Percentiles rank a stretch among this genome's conserved stretches.
phyloP scores from a whole-genome alignment of 2,329 filamentous ascomycete species.

The Colletotrichum salicis region DNA sequence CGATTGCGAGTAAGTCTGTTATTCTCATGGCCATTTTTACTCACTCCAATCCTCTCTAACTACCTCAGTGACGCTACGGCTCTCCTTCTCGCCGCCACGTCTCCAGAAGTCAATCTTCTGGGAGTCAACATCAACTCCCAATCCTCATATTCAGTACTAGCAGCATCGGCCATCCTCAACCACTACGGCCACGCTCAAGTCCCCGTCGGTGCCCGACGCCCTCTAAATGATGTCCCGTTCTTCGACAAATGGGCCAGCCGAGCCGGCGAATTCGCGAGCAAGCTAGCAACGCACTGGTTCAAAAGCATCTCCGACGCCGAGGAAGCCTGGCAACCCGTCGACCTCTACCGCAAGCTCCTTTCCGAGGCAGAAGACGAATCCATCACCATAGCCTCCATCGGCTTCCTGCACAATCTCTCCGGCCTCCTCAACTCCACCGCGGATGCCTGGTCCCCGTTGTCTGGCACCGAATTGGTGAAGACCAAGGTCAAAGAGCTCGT shows the following conservation, averaged over 20 bases:
- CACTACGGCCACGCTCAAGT: conserved; percentile 50
- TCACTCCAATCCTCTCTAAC: background rate
- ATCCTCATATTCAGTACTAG: conserved; percentile 53
- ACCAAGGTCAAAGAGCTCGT: conserved; percentile 60
- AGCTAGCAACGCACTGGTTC: conserved; percentile 55
- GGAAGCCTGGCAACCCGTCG: conserved; percentile 53
- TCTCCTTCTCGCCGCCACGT: conserved; percentile 53
- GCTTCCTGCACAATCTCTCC: conserved; percentile 59
- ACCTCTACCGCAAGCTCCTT: conserved; percentile 56
- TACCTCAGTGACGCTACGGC: conserved; percentile 51
- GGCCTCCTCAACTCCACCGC: conserved; percentile 55
- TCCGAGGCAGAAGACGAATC: conserved; percentile 51
- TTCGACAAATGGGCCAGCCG: conserved; percentile 53
- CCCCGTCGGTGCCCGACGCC: conserved; percentile 52
- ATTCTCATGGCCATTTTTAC: background rate
- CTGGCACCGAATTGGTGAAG: conserved; percentile 53
- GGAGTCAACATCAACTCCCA: conserved; percentile 54
- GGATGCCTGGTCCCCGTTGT: conserved; percentile 51
- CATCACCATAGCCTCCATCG: conserved; percentile 57
- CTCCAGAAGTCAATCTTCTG: conserved; percentile 48
- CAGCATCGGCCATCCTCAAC: conserved; percentile 51
- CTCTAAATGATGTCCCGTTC: conserved; percentile 54
- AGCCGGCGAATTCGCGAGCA: conserved; percentile 57
- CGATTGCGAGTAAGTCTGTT: conserved; percentile 54
- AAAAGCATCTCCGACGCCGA: conserved; percentile 48